Percentiles rank a stretch among this genome's conserved stretches.
These are phyloP conservation scores for Mortierella sp. DNA, from an alignment of 371 early-diverging fungal species.

Conservation along the genomic window DNA sequence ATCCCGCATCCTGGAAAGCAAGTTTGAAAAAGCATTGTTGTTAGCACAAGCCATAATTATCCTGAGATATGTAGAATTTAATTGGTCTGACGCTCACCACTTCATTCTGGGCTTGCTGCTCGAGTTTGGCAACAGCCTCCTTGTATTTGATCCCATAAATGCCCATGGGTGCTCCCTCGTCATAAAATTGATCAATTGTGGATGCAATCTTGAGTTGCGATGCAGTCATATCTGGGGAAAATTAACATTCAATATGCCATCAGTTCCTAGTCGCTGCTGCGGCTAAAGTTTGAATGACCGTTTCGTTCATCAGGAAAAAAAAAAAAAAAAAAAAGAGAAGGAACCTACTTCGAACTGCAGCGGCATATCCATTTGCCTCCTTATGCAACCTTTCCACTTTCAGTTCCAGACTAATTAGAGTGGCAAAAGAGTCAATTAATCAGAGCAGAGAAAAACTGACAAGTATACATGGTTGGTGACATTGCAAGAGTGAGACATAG, in stretches of 20 bases:
- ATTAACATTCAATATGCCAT: background rate
- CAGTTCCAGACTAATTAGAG: slow-evolving; percentile 76
- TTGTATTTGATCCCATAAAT: slow-evolving; percentile 78
- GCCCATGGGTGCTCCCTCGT: slow-evolving; percentile 60
- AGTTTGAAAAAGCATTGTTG: slow-evolving; percentile 26
- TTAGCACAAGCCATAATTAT: background rate
- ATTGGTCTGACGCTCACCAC: slow-evolving; percentile 61
- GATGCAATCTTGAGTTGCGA: slow-evolving; percentile 87
- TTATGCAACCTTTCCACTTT: slow-evolving; percentile 89
- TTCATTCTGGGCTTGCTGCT: slow-evolving; percentile 82
- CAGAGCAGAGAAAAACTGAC: no score
- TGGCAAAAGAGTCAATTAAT: background rate
- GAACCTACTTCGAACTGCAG: slow-evolving; percentile 79
- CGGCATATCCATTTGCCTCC: slow-evolving; percentile 95
- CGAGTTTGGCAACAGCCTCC: slow-evolving; percentile 80
- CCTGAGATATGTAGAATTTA: background rate
- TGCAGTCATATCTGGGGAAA: slow-evolving; percentile 76
- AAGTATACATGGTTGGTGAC: background rate
- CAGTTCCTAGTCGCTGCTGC: background rate
- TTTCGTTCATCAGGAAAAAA: background rate
- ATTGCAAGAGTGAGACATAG: background rate
- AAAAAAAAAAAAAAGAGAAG: background rate
- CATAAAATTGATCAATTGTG: slow-evolving; percentile 81
- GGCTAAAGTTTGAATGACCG: background rate
- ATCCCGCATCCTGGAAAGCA: slow-evolving; percentile 76